Percentiles rank a stretch among this genome's conserved stretches.
phyloP scores from a whole-genome alignment of 768 basidiomycete species.

The Lactarius hengduanensis region DNA sequence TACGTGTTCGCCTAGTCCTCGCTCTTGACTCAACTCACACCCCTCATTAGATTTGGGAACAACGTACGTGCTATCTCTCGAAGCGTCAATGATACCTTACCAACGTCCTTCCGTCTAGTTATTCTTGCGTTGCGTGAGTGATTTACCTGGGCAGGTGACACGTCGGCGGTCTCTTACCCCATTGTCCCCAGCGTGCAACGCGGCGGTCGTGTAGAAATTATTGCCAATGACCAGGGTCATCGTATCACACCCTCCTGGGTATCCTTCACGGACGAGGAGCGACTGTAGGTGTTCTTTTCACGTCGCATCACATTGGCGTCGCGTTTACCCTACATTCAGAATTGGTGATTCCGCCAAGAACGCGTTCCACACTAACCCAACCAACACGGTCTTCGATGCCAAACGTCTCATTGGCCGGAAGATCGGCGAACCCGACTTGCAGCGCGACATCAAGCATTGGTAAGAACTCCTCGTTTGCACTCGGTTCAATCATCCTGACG shows the following conservation, averaged over 20 bases:
- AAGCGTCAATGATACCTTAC: slow-evolving; percentile 13
- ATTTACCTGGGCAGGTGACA: slow-evolving; percentile 37
- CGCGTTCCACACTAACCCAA: slow-evolving; percentile 85
- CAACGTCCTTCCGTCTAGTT: slow-evolving; percentile 47
- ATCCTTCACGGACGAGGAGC: slow-evolving; percentile 57
- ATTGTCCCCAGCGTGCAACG: slow-evolving; percentile 35
- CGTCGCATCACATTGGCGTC: background rate
- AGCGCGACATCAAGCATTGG: slow-evolving; percentile 88
- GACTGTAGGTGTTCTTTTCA: slow-evolving; percentile 40
- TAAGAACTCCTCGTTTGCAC: background rate
- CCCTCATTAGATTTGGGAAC: slow-evolving; percentile 77
- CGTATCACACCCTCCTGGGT: slow-evolving; percentile 66
- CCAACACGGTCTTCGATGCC: slow-evolving; percentile 95
- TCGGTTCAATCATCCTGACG: background rate
- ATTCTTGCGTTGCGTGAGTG: slow-evolving; percentile 92
- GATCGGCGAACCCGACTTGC: slow-evolving; percentile 74
- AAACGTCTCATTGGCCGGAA: slow-evolving; percentile 93
- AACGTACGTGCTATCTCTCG: slow-evolving; percentile 50
- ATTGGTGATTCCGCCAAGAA: slow-evolving; percentile 98
- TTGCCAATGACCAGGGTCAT: slow-evolving; percentile 56
- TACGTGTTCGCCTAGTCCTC: slow-evolving; percentile 37
- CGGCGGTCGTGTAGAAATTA: slow-evolving; percentile 57
- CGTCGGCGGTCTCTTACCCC: slow-evolving; percentile 22
- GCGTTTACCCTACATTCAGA: slow-evolving; percentile 31
- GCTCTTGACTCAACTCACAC: slow-evolving; percentile 23